A percentile compares a stretch with the other conserved stretches of the same genome.
Evolutionary conservation across 1,139 yeast genomes (phyloP).

Genomic region (Pichia sp.): DNA sequence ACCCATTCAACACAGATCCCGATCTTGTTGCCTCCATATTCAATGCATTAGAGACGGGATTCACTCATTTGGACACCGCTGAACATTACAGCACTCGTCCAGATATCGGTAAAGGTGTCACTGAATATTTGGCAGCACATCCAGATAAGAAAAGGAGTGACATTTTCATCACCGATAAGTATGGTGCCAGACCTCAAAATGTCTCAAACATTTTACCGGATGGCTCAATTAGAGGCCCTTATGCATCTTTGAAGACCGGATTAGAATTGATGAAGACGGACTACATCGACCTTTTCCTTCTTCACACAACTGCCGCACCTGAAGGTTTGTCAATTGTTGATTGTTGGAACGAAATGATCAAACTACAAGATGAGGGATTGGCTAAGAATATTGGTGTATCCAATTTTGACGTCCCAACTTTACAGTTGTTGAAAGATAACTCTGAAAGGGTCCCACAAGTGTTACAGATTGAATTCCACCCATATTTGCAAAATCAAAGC

Average conservation of each 20-base stretch:
- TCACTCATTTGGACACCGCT: constrained; percentile 51
- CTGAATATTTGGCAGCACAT: constrained; percentile 15
- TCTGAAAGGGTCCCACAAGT: constrained; percentile 45
- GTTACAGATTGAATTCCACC: constrained; percentile 65
- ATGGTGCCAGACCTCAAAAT: constrained; percentile 22
- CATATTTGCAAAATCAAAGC: constrained; percentile 63
- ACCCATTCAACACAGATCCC: constrained; percentile 25
- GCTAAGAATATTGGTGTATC: constrained; percentile 62
- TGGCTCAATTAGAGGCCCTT: constrained; percentile 36
- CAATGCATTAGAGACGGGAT: constrained; percentile 39
- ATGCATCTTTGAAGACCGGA: constrained; percentile 41
- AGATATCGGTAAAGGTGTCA: constrained; percentile 47
- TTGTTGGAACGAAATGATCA: constrained; percentile 50
- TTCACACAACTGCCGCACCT: constrained; percentile 48
- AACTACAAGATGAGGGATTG: constrained; percentile 39
- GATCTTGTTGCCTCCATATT: constrained; percentile 37
- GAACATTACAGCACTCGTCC: constrained; percentile 51
- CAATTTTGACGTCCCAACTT: constrained; percentile 43
- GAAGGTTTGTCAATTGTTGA: constrained; percentile 38
- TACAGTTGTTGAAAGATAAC: too few species aligned
- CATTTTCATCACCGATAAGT: constrained; percentile 52
- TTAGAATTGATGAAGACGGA: constrained; percentile 42
- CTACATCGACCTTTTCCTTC: constrained; percentile 62
- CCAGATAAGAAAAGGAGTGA: constrained; percentile 38
- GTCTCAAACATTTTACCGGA: constrained; percentile 8